Percentiles rank a stretch among this genome's conserved stretches.
These are phyloP conservation scores for Hypsizygus marmoreus DNA, from an alignment of 768 basidiomycete genomes.

Conservation along the genomic window DNA sequence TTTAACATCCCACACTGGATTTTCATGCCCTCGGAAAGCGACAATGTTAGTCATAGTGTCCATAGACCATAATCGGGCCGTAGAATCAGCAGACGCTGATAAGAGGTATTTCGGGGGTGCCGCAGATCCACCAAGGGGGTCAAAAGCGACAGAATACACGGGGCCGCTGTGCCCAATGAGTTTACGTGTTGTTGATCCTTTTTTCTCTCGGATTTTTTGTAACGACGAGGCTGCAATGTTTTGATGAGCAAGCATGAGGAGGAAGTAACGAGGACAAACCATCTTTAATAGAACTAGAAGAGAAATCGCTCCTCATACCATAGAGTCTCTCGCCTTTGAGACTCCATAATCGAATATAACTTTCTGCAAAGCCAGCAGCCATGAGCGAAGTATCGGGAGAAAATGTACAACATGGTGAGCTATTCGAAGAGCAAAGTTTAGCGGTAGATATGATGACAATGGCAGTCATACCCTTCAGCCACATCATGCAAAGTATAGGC, in stretches of 20 bases:
- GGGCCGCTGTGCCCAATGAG: slow-evolving; percentile 96
- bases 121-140: slow-evolving; percentile 86
- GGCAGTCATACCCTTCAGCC: slow-evolving; percentile 88
- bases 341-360: slow-evolving; percentile 93
- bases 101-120: slow-evolving; percentile 84
- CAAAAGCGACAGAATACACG: slow-evolving; percentile 92
- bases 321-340: slow-evolving; percentile 88
- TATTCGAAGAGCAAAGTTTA: slow-evolving; percentile 30
- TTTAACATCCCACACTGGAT: slow-evolving; percentile 98
- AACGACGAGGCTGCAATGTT: slow-evolving; percentile 52
- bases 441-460: neutral
- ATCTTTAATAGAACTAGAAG: slow-evolving; percentile 64
- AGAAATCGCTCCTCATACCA: slow-evolving; percentile 77
- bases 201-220: slow-evolving; percentile 74
- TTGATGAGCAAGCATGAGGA: neutral
- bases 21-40: slow-evolving; percentile 93
- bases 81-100: slow-evolving; percentile 91
- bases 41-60: slow-evolving; percentile 94
- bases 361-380: slow-evolving; percentile 95
- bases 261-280: slow-evolving; percentile 43
- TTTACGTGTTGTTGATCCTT: slow-evolving; percentile 86
- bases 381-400: slow-evolving; percentile 89
- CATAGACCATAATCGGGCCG: slow-evolving; percentile 90
- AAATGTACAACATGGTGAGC: slow-evolving; percentile 84
- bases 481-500: slow-evolving; percentile 94